These are phyloP conservation scores for Psilocybe tampanensis DNA, from an alignment of 768 basidiomycete species.

Conservation along the genomic window DNA sequence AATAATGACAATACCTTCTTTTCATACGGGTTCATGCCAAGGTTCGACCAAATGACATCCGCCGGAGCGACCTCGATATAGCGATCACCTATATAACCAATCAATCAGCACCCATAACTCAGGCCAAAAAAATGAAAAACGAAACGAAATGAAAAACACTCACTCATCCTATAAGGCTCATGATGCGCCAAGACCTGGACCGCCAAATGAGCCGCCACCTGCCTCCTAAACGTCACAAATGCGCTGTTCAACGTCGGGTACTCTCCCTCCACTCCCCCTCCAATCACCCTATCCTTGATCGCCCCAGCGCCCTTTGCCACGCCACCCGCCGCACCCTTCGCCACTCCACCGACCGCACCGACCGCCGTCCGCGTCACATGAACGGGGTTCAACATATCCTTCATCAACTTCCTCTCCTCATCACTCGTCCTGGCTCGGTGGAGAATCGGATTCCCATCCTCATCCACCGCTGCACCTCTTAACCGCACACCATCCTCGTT, in stretches of 20 bases:
- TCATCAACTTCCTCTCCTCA: background rate
- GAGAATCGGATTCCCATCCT: constrained; percentile 17
- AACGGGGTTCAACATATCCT: constrained; percentile 15
- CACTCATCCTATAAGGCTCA: constrained; percentile 80
- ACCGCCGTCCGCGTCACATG: constrained; percentile 25
- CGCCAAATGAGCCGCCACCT: constrained; percentile 92
- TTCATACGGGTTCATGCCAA: constrained; percentile 90
- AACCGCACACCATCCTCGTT: constrained; percentile 8
- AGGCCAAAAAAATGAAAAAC: background rate
- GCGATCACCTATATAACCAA: constrained; percentile 41
- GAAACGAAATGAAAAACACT: constrained; percentile 13
- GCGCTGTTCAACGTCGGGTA: constrained; percentile 71
- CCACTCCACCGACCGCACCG: constrained; percentile 18
- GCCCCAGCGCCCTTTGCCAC: constrained; percentile 25
- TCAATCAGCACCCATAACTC: background rate
- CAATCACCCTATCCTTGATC: constrained; percentile 24
- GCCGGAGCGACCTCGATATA: constrained; percentile 83
- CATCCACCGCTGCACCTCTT: constrained; percentile 14
- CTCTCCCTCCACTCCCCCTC: constrained; percentile 24
- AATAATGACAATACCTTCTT: constrained; percentile 47
- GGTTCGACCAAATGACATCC: constrained; percentile 92
- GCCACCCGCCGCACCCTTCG: constrained; percentile 27
- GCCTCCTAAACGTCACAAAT: constrained; percentile 90
- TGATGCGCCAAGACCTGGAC: constrained; percentile 76
- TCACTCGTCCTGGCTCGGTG: background rate